Percentiles rank a stretch among this genome's conserved stretches.
These are phyloP conservation scores for Rhinocladiella mackenziei DNA, from an alignment of 2,329 filamentous ascomycete genomes.

Conservation along the genomic window DNA sequence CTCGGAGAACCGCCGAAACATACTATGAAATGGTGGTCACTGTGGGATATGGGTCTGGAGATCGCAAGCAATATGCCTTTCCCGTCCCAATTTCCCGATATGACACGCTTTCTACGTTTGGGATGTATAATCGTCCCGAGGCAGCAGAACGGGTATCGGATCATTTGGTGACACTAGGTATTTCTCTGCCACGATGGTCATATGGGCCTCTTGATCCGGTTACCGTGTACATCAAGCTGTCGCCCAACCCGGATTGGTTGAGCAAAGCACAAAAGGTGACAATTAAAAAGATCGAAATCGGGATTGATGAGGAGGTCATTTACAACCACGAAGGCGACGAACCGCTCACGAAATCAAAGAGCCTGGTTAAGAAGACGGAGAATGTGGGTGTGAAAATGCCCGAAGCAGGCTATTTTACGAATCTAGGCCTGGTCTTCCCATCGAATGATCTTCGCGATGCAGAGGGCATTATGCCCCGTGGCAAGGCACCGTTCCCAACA, in stretches of 20 bases:
- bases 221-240: conserved; percentile 90
- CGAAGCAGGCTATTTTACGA: conserved; percentile 87
- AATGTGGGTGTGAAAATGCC: conserved; percentile 78
- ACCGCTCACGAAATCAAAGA: conserved; percentile 83
- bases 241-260: conserved; percentile 87
- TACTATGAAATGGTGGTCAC: conserved; percentile 95
- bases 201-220: conserved; percentile 95
- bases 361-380: conserved; percentile 78
- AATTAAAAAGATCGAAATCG: conserved; percentile 88
- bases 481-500: conserved; percentile 80
- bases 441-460: conserved; percentile 80
- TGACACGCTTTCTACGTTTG: conserved; percentile 95
- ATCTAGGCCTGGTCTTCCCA: conserved; percentile 85
- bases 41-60: conserved; percentile 81
- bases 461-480: conserved; percentile 80
- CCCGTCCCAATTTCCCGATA: conserved; percentile 88
- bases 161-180: conserved; percentile 84
- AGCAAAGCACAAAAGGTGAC: conserved; percentile 86
- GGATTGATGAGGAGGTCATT: conserved; percentile 96
- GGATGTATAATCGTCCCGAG: conserved; percentile 98
- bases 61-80: conserved; percentile 86
- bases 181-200: conserved; percentile 90
- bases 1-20: conserved; percentile 91
- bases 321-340: conserved; percentile 98
- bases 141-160: conserved; percentile 80